Conservation (phyloP, 2,329 filamentous ascomycete genomes). For the Ceratocystis cacaofunesta region DNA sequence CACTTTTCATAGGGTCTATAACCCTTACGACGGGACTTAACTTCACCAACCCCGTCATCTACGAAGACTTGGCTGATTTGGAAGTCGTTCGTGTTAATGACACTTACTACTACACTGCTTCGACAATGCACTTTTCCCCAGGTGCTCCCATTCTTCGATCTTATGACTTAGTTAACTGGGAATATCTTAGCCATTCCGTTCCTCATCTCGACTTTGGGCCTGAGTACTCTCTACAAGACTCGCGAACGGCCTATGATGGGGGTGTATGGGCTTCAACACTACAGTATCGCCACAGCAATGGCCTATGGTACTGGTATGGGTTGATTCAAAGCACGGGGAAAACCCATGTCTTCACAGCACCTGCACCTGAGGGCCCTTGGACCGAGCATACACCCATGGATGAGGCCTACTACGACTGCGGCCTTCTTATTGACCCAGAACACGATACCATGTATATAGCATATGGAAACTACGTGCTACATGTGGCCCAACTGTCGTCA, state of each 20-base stretch:
- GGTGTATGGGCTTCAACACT: conserved; percentile 12
- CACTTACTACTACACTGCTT: conserved; percentile 32
- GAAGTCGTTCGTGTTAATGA: conserved; percentile 22
- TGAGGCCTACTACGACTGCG: conserved; percentile 37
- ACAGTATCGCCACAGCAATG: conserved; percentile 12
- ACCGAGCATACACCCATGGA: conserved; percentile 20
- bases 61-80: conserved; percentile 24
- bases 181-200: conserved; percentile 20
- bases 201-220: background rate
- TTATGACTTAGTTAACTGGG: conserved; percentile 24
- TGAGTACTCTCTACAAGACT: conserved; percentile 5
- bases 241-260: conserved; percentile 17
- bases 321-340: conserved; percentile 18
- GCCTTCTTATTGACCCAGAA: conserved; percentile 42
- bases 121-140: conserved; percentile 45
- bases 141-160: conserved; percentile 31
- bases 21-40: background rate
- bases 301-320: conserved; percentile 18
- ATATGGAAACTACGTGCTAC: conserved; percentile 30
- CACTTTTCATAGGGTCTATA: background rate
- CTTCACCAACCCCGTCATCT: conserved; percentile 22
- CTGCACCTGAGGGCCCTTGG: conserved; percentile 20
- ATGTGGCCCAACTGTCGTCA: conserved; percentile 33
- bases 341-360: conserved; percentile 21
- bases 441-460: conserved; percentile 37